Base-by-base conservation (phyloP, 2,329 filamentous ascomycete species). In the Trichoderma asperellum region DNA sequence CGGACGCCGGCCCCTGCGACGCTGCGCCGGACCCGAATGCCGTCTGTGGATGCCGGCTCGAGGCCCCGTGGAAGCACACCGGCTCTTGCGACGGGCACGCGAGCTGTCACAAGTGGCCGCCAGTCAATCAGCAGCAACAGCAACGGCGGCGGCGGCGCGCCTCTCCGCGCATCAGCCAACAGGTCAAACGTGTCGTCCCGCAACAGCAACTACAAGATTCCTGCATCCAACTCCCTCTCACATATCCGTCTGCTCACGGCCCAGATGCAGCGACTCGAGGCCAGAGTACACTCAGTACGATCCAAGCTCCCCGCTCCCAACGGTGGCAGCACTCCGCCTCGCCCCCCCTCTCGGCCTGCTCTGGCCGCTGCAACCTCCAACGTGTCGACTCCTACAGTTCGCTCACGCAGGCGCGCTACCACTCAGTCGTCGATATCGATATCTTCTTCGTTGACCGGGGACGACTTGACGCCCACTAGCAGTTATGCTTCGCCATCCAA, bases 261-360 rank as follows among this genome's bases (percentile, higher is more conserved):
- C 34, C 96, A 98, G 81, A 97, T 98, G 94, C 93, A 97, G 80
- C 92, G 93, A 73, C 89, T 99, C 71, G 96, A 98, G 79, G 93
- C 96, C 72, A 89, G 96, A 56, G 95, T 99, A 11, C 94, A 98
- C 71, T 93, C 91, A 29, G 96, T 91, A 21, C 90, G 94, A 74
- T 97, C 95, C 49, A 97, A 96, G 80, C 87, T 99, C 24, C 96
- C 96, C 2, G 93, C 91, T 1, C 93, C 94, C 2, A 86, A 88
- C 8, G 61, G 61, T 12, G 35, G 63, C 12, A 86, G 84, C 67
- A 96, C 92, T 0, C 94, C 94, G 5, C 93, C 94, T 21, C 89
- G 91, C 59, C 86, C 87, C 5, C 97, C 94, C n/a, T 93, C 94
- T 27, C 88, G 92, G 65, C 78, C 79, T 2, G 78, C 79, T 2